A percentile compares a stretch with the other conserved stretches of the same genome.
Evolutionary conservation across 371 early-diverging fungal species (phyloP).

Genomic region (Smittium culicis): DNA sequence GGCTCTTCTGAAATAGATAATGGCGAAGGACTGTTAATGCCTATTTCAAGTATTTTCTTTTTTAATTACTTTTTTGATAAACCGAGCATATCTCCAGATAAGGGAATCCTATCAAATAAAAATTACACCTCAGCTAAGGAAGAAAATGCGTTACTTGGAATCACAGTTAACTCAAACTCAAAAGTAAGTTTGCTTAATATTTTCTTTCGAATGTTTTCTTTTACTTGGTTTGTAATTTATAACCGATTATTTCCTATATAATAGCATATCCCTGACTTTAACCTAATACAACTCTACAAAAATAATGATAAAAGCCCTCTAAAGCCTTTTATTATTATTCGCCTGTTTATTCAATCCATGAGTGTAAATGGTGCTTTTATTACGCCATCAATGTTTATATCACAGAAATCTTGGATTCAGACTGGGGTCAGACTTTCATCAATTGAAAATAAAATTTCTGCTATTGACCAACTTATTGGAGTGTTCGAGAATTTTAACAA

Average conservation of each 20-base stretch:
- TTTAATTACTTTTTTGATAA: background rate
- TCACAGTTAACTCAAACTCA: background rate
- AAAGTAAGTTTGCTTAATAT: background rate
- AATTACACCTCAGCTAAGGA: background rate
- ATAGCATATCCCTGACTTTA: background rate
- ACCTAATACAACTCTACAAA: background rate
- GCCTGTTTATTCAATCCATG: conserved; percentile 31
- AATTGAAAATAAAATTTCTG: conserved; percentile 28
- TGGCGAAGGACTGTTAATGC: background rate
- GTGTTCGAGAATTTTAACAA: conserved; percentile 12
- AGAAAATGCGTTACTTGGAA: background rate
- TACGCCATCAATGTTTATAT: conserved; percentile 25
- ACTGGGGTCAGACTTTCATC: conserved; percentile 29
- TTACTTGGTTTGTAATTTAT: background rate
- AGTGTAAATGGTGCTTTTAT: conserved; percentile 24
- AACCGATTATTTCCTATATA: too few relatives aligned
- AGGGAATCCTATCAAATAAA: background rate
- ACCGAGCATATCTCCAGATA: background rate
- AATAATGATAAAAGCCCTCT: conserved; percentile 12
- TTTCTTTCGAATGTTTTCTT: background rate
- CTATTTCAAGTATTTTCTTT: background rate
- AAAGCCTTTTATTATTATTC: conserved; percentile 26
- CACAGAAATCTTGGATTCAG: conserved; percentile 30
- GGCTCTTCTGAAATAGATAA: too few relatives aligned
- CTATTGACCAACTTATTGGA: conserved; percentile 26